Percentiles rank a stretch among this genome's conserved stretches.
phyloP scores from a whole-genome alignment of 2,329 filamentous ascomycete species.

The Alternaria panax region DNA sequence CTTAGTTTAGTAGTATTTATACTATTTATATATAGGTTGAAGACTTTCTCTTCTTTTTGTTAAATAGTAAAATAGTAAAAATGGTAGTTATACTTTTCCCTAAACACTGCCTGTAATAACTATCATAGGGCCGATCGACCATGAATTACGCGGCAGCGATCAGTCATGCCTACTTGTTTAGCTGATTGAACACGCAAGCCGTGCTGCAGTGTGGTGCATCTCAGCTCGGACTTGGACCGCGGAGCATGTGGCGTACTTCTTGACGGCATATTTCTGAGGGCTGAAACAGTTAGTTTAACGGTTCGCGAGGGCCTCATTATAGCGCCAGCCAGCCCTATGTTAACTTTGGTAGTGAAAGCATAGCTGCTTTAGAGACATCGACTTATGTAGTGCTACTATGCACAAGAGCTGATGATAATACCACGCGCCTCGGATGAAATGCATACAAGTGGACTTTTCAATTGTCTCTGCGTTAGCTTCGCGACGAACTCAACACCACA shows the following conservation, averaged over 20 bases:
- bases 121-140: neutral
- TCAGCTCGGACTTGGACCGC: neutral
- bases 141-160: conserved; percentile 4
- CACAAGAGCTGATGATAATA: neutral
- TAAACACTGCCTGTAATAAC: too few species aligned
- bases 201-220: neutral
- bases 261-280: neutral
- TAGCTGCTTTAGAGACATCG: neutral
- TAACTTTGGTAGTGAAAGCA: neutral
- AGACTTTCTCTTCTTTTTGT: too few species aligned
- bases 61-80: too few species aligned
- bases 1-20: too few species aligned
- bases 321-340: neutral
- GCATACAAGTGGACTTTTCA: neutral
- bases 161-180: neutral
- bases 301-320: neutral
- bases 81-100: too few species aligned
- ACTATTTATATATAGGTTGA: too few species aligned
- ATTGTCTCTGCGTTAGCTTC: neutral
- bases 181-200: conserved; percentile 1
- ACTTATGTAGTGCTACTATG: neutral
- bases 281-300: conserved; percentile 3
- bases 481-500: neutral
- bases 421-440: neutral
- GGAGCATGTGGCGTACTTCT: conserved; percentile 3